Evolutionary conservation across 768 basidiomycete species (phyloP), one percentile per base, ranked within the genome.

Genomic region (Hortiboletus campestris): DNA sequence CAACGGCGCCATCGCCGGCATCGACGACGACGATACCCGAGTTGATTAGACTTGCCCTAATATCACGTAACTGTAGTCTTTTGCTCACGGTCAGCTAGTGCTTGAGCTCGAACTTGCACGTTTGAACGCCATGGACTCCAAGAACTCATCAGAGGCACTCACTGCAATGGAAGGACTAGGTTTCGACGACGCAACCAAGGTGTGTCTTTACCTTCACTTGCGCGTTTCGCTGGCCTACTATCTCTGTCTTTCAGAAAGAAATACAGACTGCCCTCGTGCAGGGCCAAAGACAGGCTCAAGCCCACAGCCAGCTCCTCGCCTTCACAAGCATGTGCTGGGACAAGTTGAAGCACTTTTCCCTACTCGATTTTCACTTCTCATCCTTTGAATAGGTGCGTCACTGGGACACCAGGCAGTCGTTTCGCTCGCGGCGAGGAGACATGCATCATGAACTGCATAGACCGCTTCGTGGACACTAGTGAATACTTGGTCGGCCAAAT

Each of bases 321-420:
- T 80, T 94, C 61, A 94, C 94, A 17, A 81, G 81, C 64, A 84
- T 85, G 74, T 94, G 93, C 71, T 95, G 93, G 91, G 89, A 94
- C 77, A 93, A 95, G 92, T 94, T 58, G 58, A 65, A 69, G 83
- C 77, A 48, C 19, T 16, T 36, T 36, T 42, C 29, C 22, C 31
- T 3, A 6, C 4, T 14, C 14, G 22, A 3, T 3, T 16, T 29
- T 4, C 44, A 16, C 20, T 9, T 51, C 61, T 68, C 48, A 61
- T 53, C n/a, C 9, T 56, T 41, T 53, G 38, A 45, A 56, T 59
- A 94, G 92, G 70, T 96, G 94, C 67, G 79, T 95, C 49, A 87
- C 89, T 1, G 81, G 90, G 44, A 83, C 84, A 17, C 88, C 91
- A 13, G 87, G 87, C 10, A 87, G 83, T 13, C 77, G 84, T 29